Evolutionary conservation across 495 filamentous ascomycete genomes (phyloP).

Genomic region (Tuber melanosporum): DNA sequence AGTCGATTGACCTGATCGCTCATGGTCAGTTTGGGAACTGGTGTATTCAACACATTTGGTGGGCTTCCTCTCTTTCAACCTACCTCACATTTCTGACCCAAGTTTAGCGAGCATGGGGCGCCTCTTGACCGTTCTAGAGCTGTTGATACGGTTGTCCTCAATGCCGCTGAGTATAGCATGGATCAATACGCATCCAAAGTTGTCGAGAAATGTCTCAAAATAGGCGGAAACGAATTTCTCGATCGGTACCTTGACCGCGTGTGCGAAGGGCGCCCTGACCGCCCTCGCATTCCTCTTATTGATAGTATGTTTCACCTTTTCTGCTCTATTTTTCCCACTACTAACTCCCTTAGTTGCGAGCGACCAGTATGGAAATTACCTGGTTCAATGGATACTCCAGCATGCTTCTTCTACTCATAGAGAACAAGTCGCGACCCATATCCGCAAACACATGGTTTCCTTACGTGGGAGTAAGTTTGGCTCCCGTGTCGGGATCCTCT

Average conservation of each 20-base stretch:
- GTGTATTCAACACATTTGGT: constrained; percentile 98
- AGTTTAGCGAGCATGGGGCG: constrained; percentile 68
- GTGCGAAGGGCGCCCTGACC: constrained; percentile 81
- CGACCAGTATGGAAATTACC: constrained; percentile 97
- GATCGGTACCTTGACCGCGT: constrained; percentile 88
- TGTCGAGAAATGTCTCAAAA: constrained; percentile 97
- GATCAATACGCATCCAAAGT: constrained; percentile 99
- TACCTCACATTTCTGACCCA: constrained; percentile 13
- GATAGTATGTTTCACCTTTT: constrained; percentile 58
- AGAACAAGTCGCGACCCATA: constrained; percentile 85
- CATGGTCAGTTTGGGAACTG: constrained; percentile 99
- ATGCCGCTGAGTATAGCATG: constrained; percentile 94
- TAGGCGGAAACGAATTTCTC: constrained; percentile 84
- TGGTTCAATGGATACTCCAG: constrained; percentile 92
- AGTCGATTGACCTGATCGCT: constrained; percentile 87
- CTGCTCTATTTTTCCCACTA: constrained; percentile 2
- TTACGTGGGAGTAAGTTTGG: constrained; percentile 97
- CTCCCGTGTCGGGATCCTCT: constrained; percentile 96
- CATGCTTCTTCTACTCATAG: constrained; percentile 79
- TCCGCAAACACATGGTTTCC: constrained; percentile 99
- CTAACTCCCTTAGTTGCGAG: constrained; percentile 64
- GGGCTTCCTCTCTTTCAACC: constrained; percentile 1
- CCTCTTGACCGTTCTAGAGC: constrained; percentile 86
- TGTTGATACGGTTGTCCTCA: constrained; percentile 87
- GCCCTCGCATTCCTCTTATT: constrained; percentile 92